phyloP scores from a whole-genome alignment of 2,329 filamentous ascomycete species.

The Metarhizium humberi region DNA sequence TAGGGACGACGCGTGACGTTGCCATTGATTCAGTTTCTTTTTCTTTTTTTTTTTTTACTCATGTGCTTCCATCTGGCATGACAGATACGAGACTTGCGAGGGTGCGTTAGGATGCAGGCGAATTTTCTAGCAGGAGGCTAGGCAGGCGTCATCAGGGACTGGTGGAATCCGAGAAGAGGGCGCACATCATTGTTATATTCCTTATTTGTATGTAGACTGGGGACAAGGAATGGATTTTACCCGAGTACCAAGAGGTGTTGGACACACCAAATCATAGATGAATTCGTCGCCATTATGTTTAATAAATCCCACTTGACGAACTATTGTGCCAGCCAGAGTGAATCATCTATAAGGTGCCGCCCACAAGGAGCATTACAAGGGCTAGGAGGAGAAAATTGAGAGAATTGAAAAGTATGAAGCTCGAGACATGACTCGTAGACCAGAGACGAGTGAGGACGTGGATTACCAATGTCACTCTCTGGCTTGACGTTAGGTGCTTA shows the following conservation, averaged over 20 bases:
- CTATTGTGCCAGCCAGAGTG: background rate
- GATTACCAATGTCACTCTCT: background rate
- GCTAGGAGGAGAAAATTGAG: background rate
- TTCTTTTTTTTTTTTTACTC: background rate
- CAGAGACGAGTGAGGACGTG: too few species aligned
- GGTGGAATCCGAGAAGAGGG: background rate
- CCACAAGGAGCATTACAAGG: background rate
- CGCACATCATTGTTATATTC: background rate
- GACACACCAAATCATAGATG: background rate
- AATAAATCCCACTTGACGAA: background rate
- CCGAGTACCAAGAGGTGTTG: background rate
- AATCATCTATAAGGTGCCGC: background rate
- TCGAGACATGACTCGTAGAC: too few species aligned
- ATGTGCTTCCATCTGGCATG: conserved; percentile 9
- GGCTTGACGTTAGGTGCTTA: background rate
- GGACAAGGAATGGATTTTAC: background rate
- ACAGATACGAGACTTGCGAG: background rate
- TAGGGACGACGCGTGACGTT: background rate
- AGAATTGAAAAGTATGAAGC: background rate
- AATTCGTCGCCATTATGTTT: background rate
- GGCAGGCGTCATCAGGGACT: background rate
- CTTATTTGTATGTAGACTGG: background rate
- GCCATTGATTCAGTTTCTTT: background rate
- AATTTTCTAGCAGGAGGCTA: background rate
- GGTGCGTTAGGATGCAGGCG: background rate